Evolutionary conservation across 2,329 filamentous ascomycete species (phyloP).

Genomic region (Alternaria viburni): DNA sequence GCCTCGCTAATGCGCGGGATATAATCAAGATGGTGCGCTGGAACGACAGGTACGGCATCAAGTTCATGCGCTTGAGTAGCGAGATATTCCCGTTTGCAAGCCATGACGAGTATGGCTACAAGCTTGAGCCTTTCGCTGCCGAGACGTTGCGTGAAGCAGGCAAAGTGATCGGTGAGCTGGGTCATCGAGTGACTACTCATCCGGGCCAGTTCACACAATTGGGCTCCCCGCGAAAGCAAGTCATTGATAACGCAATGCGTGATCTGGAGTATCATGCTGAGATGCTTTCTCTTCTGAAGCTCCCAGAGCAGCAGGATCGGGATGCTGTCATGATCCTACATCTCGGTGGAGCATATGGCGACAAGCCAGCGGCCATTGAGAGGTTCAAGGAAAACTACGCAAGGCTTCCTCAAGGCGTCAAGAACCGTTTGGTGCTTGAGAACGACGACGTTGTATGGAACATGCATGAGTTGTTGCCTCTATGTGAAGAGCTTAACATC

Average conservation of each 20-base stretch:
- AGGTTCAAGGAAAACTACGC: conserved; percentile 80
- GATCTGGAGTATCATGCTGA: conserved; percentile 91
- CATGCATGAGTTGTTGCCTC: conserved; percentile 87
- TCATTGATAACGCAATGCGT: conserved; percentile 76
- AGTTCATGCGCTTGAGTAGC: conserved; percentile 88
- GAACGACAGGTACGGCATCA: conserved; percentile 92
- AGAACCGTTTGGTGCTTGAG: conserved; percentile 83
- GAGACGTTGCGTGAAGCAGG: conserved; percentile 79
- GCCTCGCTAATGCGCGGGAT: conserved; percentile 82
- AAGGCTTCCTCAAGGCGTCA: conserved; percentile 70
- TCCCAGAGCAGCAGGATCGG: conserved; percentile 78
- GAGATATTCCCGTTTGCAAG: conserved; percentile 98
- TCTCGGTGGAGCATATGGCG: conserved; percentile 89
- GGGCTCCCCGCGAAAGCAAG: conserved; percentile 78
- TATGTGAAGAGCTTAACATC: conserved; percentile 94
- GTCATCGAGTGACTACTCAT: conserved; percentile 87
- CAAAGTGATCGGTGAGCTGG: conserved; percentile 74
- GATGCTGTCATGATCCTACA: conserved; percentile 96
- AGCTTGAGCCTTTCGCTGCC: conserved; percentile 80
- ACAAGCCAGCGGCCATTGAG: conserved; percentile 78
- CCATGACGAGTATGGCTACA: conserved; percentile 85
- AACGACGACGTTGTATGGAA: conserved; percentile 94
- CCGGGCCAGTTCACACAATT: conserved; percentile 91
- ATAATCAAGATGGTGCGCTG: conserved; percentile 85
- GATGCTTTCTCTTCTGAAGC: conserved; percentile 75